phyloP scores from a whole-genome alignment of 495 filamentous ascomycete species.

The Aspergillus panamensis region DNA sequence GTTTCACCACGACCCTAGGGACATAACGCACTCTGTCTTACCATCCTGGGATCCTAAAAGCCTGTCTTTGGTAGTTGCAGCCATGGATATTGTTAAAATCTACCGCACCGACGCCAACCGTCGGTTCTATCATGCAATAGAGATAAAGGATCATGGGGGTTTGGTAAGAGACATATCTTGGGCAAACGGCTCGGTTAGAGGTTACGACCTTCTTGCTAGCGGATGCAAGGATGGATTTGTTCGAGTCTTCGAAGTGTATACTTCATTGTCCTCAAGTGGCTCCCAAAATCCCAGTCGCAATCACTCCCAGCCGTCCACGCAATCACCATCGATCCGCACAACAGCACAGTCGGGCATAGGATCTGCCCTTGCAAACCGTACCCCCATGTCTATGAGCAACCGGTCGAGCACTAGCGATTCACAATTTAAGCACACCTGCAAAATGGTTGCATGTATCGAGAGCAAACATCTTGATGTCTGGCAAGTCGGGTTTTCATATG shows the following conservation, averaged over 20 bases:
- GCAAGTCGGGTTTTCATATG: slow-evolving; percentile 48
- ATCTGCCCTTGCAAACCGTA: slow-evolving; percentile 45
- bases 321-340: slow-evolving; percentile 36
- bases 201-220: slow-evolving; percentile 86
- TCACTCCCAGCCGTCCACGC: slow-evolving; percentile 29
- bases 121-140: slow-evolving; percentile 73
- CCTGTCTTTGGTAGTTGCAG: slow-evolving; percentile 74
- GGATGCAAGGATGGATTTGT: slow-evolving; percentile 88
- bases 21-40: slow-evolving; percentile 70
- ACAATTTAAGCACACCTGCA: slow-evolving; percentile 45
- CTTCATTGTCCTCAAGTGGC: slow-evolving; percentile 34
- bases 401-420: slow-evolving; percentile 34
- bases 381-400: slow-evolving; percentile 29
- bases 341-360: slow-evolving; percentile 50
- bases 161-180: slow-evolving; percentile 90
- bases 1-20: slow-evolving; percentile 79
- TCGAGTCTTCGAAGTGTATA: slow-evolving; percentile 76
- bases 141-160: slow-evolving; percentile 63
- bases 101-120: slow-evolving; percentile 70
- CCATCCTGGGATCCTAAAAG: slow-evolving; percentile 72
- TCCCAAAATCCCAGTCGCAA: slow-evolving; percentile 30
- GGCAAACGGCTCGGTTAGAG: slow-evolving; percentile 82
- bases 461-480: slow-evolving; percentile 50
- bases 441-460: slow-evolving; percentile 46
- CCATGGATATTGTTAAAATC: slow-evolving; percentile 74